These are phyloP conservation scores for Adansonia madagascariensis DNA, from an alignment of 441 rosid genomes.

Conservation along the genomic window DNA sequence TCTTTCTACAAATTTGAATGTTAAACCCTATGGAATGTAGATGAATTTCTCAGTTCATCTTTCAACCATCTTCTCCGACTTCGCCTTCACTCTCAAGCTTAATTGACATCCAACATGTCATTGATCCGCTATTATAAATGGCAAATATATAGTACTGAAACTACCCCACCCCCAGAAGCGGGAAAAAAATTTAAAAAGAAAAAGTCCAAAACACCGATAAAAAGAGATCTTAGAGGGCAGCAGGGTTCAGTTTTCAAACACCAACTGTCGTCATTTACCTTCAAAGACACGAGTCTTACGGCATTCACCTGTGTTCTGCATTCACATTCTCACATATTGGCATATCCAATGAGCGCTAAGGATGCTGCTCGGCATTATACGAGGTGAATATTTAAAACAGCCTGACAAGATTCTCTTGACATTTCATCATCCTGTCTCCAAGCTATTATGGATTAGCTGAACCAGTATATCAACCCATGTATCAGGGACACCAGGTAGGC, in stretches of 20 bases:
- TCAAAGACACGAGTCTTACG: background rate
- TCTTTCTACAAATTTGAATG: conserved; percentile 6
- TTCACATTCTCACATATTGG: background rate
- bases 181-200: background rate
- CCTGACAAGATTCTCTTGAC: background rate
- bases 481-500: conserved; percentile 95
- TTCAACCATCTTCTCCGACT: background rate
- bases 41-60: conserved; percentile 1
- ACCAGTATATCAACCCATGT: conserved; percentile 90
- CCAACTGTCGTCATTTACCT: background rate
- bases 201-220: background rate
- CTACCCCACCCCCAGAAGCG: background rate
- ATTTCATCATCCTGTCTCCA: conserved; percentile 36
- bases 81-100: background rate
- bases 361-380: conserved; percentile 5
- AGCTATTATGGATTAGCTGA: conserved; percentile 46
- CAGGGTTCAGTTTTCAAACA: background rate
- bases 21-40: background rate
- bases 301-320: background rate
- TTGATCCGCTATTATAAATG: background rate
- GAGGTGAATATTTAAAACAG: conserved; percentile 1
- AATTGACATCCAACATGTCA: background rate
- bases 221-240: background rate
- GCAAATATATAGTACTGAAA: no score
- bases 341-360: background rate